Conservation (phyloP, 176 grass and related monocot genomes). For the Neostapfia colusana region DNA sequence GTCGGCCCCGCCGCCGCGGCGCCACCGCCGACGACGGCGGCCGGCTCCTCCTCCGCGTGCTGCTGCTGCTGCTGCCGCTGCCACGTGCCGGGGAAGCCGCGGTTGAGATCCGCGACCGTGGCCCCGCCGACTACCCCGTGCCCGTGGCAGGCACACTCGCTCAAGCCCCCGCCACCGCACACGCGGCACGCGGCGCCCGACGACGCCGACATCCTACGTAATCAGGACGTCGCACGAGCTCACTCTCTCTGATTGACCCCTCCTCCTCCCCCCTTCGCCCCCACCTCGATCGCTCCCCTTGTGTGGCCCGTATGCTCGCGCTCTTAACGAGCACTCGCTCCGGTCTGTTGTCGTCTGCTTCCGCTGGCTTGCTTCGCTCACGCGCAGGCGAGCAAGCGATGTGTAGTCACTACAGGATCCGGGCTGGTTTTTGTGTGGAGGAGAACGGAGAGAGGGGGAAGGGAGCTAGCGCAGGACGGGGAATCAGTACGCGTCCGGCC, state of each 20-base stretch:
- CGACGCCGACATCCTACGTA: slow-evolving; percentile 44
- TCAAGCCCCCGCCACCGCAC: slow-evolving; percentile 32
- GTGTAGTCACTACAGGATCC: background rate
- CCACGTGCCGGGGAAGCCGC: slow-evolving; percentile 36
- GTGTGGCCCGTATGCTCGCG: slow-evolving; percentile 25
- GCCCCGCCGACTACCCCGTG: background rate
- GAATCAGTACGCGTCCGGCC: slow-evolving; percentile 37
- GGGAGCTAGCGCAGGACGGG: slow-evolving; percentile 37
- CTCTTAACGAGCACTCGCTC: slow-evolving; percentile 8
- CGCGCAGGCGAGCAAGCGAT: background rate
- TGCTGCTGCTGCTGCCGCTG: slow-evolving; percentile 29
- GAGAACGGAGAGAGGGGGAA: slow-evolving; percentile 32
- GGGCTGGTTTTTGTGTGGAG: too few relatives aligned
- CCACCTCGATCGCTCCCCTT: background rate
- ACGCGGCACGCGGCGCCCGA: slow-evolving; percentile 45
- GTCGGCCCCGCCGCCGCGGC: slow-evolving; percentile 34
- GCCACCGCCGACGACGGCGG: background rate
- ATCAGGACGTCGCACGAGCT: background rate
- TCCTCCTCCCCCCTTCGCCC: background rate
- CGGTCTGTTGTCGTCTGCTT: slow-evolving; percentile 44
- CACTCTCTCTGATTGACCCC: background rate
- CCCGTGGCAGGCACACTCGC: slow-evolving; percentile 39
- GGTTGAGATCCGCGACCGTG: slow-evolving; percentile 47
- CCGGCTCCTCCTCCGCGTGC: slow-evolving; percentile 22
- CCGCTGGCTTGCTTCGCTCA: background rate